Evolutionary conservation across 352 stramenopile species (phyloP).

Genomic region (Proteromonas lacertae): DNA sequence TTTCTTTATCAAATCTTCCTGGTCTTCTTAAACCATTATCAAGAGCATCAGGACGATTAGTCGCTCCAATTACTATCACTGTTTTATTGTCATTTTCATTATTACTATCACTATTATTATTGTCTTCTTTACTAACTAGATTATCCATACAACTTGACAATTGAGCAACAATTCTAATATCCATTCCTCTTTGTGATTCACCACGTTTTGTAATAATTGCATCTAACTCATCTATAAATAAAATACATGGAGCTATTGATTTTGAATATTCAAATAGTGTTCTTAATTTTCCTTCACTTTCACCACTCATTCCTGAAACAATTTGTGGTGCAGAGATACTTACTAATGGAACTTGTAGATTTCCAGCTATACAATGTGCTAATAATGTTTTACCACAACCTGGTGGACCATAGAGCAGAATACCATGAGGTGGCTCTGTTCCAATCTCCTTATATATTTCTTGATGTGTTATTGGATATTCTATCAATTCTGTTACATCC

Average conservation of each 20-base stretch:
- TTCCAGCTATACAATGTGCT: not conserved
- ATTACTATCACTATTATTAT: too few relatives aligned
- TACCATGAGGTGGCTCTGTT: not conserved
- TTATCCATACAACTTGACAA: constrained; percentile 24
- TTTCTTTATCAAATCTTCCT: constrained; percentile 89
- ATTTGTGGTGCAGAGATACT: not conserved
- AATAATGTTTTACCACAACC: constrained; percentile 2
- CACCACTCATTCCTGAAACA: not conserved
- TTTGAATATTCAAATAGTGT: constrained; percentile 9
- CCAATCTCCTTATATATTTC: not conserved
- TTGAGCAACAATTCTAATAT: constrained; percentile 64
- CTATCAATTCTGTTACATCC: not conserved
- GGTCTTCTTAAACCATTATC: constrained; percentile 72
- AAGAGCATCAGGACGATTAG: constrained; percentile 76
- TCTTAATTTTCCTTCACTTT: constrained; percentile 4
- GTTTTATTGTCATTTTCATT: constrained; percentile 10
- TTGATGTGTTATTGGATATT: not conserved
- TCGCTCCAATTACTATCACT: constrained; percentile 85
- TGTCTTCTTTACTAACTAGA: too few relatives aligned
- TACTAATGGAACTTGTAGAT: not conserved
- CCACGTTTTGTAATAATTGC: constrained; percentile 13
- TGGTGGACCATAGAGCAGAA: constrained; percentile 2
- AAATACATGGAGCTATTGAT: constrained; percentile 7
- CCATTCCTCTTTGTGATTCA: constrained; percentile 40
- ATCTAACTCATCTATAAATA: constrained; percentile 16